Base-by-base conservation (phyloP, 1,284 basidiomycete species). In the Cerioporus squamosus region DNA sequence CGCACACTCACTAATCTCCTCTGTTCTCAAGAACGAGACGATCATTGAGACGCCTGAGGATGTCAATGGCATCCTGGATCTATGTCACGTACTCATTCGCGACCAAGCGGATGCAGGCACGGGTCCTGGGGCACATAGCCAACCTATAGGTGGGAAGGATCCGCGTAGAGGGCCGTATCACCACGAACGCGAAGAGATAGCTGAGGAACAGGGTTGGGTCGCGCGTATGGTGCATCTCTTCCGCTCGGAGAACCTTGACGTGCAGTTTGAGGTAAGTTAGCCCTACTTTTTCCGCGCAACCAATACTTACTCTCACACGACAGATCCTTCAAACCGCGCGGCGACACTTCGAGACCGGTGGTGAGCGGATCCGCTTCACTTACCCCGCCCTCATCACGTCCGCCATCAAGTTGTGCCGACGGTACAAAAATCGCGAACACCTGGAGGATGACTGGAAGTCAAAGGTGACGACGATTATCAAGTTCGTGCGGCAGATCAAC, bases 121-220 rank as follows among this genome's bases (percentile, higher is more conserved):
- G 23, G 75, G 74, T 14, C 69, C 72, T 14, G 66, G 70, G 51
- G 44, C 64, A 60, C 40, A 75, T 65, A 61, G 72, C 15, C 65
- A 67, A 9, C 75, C 72, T n/a, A 66, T 71, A 23, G 76, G 76
- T 23, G 65, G 71, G 22, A 81, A 84, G 59, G 87, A 87, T 43
- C 73, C 78, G 36, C 77, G 87, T 52, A 76, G 84, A 66, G 81
- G 84, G 51, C 83, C 80, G 14, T 79, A 85, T 18, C 80, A 84
- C 8, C 76, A 77, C 46, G 94, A 95, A 68, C 77, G 88, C 51
- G 92, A 95, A 69, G 95, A 97, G 70, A 81, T 94, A 79, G 95
- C 95, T 0, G 96, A 97, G 74, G 96, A 98, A 73, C 95, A 98
- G 69, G 96, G 95, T 0, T 98, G 95, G 95, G 87, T 97, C 15